Conservation (phyloP, 148 eudicot species). For the Camellia japonica region DNA sequence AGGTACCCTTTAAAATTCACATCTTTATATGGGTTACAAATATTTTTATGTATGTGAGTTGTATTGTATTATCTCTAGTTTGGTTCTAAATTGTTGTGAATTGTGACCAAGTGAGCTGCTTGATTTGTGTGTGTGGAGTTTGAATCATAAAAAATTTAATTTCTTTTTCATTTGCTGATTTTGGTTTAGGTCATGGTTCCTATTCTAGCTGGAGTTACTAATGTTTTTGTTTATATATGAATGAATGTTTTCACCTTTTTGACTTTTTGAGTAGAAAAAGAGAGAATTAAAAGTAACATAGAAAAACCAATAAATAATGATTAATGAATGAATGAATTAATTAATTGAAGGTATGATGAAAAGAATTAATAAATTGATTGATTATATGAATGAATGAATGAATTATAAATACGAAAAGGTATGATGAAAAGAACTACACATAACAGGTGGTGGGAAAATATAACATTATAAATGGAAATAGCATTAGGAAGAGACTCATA, state of each 20-base stretch:
- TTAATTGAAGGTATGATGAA: not conserved
- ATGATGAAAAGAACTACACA: not conserved
- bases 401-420: no score
- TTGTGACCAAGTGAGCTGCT: not conserved
- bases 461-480: not conserved
- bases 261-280: not conserved
- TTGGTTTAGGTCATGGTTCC: not conserved
- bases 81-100: not conserved
- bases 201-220: not conserved
- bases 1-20: constrained; percentile 23
- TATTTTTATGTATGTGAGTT: not conserved
- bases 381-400: not conserved
- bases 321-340: not conserved
- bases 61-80: not conserved
- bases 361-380: not conserved
- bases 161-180: not conserved
- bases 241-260: no score
- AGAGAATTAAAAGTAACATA: no score
- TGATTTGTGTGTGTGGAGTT: not conserved
- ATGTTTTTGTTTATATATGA: no score
- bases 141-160: not conserved
- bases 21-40: no score
- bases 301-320: no score
- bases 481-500: not conserved
- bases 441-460: not conserved